Conservation (phyloP, 2,329 filamentous ascomycete species). For the Neobulgaria alba region DNA sequence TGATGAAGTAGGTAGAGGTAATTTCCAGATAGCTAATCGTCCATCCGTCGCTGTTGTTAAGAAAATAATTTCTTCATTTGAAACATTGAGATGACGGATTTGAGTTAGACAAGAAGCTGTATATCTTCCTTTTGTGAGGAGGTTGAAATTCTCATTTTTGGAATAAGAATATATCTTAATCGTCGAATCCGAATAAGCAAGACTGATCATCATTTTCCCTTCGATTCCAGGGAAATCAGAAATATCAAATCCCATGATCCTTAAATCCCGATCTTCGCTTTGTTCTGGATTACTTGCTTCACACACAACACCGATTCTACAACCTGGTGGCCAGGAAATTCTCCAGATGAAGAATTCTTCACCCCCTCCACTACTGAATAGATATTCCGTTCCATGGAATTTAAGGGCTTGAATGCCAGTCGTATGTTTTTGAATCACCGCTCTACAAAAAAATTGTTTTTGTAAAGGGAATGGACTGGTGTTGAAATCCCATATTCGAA, state of each 20-base stretch:
- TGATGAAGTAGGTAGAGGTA: not conserved
- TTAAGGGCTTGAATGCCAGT: slow-evolving; percentile 65
- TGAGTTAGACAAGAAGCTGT: slow-evolving; percentile 72
- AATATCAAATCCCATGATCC: slow-evolving; percentile 74
- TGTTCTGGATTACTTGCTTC: slow-evolving; percentile 46
- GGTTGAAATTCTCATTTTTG: slow-evolving; percentile 34
- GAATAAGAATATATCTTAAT: slow-evolving; percentile 51
- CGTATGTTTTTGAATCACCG: slow-evolving; percentile 66
- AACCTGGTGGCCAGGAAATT: slow-evolving; percentile 40
- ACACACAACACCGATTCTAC: slow-evolving; percentile 46
- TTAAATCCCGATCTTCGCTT: slow-evolving; percentile 52
- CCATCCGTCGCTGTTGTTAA: slow-evolving; percentile 79
- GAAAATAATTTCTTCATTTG: slow-evolving; percentile 33
- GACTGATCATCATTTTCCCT: slow-evolving; percentile 45
- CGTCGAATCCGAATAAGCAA: slow-evolving; percentile 79
- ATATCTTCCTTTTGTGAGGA: slow-evolving; percentile 49
- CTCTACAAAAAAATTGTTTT: slow-evolving; percentile 37
- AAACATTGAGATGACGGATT: slow-evolving; percentile 32
- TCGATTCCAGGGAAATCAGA: slow-evolving; percentile 6
- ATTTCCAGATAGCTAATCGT: slow-evolving; percentile 54
- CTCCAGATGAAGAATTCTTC: slow-evolving; percentile 90
- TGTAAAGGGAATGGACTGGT: slow-evolving; percentile 3
- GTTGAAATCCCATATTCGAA: slow-evolving; percentile 60
- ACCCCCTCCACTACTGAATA: slow-evolving; percentile 80
- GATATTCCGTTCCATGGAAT: slow-evolving; percentile 57